A percentile compares a stretch with the other conserved stretches of the same genome.
Conservation (phyloP, 371 early-diverging fungal genomes). For the Syncephalis fuscata region DNA sequence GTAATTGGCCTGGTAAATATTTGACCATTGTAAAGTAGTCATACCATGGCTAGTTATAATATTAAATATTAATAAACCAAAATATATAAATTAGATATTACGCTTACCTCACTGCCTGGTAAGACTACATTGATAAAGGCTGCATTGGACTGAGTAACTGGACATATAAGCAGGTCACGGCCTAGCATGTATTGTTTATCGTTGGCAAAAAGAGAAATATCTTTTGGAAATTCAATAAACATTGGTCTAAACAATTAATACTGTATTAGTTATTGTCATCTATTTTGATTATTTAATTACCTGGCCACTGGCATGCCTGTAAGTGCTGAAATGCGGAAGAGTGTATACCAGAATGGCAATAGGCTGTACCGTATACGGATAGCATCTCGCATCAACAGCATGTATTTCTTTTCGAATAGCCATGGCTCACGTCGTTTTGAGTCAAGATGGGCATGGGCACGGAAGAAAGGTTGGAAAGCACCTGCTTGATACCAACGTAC, state of each 20-base stretch:
- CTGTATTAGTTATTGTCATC: neutral
- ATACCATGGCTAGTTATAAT: slow-evolving; percentile 52
- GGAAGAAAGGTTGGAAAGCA: slow-evolving; percentile 82
- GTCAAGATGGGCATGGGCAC: slow-evolving; percentile 86
- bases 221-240: slow-evolving; percentile 63
- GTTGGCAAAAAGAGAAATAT: slow-evolving; percentile 44
- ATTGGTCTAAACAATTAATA: slow-evolving; percentile 36
- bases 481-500: slow-evolving; percentile 86
- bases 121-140: slow-evolving; percentile 43
- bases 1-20: slow-evolving; percentile 23
- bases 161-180: slow-evolving; percentile 51
- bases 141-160: slow-evolving; percentile 39
- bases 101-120: slow-evolving; percentile 22
- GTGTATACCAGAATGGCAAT: slow-evolving; percentile 68
- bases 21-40: slow-evolving; percentile 34
- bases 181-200: slow-evolving; percentile 82
- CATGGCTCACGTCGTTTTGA: slow-evolving; percentile 95
- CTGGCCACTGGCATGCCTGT: slow-evolving; percentile 33
- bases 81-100: too few species aligned
- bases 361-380: slow-evolving; percentile 58
- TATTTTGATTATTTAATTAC: slow-evolving; percentile 34
- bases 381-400: slow-evolving; percentile 44
- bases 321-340: slow-evolving; percentile 49
- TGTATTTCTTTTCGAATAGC: slow-evolving; percentile 70
- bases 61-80: slow-evolving; percentile 1